Percentiles rank a stretch among this genome's conserved stretches.
Evolutionary conservation across 495 filamentous ascomycete species (phyloP).

Genomic region (Trichoderma orchidacearum): DNA sequence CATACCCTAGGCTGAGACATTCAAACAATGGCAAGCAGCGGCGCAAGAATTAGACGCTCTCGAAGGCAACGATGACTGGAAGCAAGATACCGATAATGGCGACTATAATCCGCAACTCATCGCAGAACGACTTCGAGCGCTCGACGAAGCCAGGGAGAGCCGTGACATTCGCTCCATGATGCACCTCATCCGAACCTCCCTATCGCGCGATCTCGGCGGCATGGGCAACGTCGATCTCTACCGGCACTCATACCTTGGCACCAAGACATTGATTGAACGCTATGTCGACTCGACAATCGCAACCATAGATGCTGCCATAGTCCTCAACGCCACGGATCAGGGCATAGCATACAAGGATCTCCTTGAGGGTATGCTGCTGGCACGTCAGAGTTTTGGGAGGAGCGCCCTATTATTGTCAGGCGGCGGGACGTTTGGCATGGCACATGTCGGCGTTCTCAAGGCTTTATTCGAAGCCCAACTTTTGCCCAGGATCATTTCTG

Average conservation of each 20-base stretch:
- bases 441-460: slow-evolving; percentile 89
- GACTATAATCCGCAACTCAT: slow-evolving; percentile 64
- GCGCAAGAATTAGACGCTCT: slow-evolving; percentile 70
- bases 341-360: slow-evolving; percentile 51
- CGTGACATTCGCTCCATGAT: slow-evolving; percentile 63
- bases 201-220: slow-evolving; percentile 69
- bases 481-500: slow-evolving; percentile 84
- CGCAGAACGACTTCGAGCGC: slow-evolving; percentile 48
- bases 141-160: slow-evolving; percentile 61
- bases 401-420: slow-evolving; percentile 81
- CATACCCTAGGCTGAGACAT: slow-evolving; percentile 46
- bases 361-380: slow-evolving; percentile 54
- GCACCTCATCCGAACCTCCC: slow-evolving; percentile 63
- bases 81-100: slow-evolving; percentile 36
- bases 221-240: slow-evolving; percentile 80
- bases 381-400: slow-evolving; percentile 77
- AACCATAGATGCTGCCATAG: slow-evolving; percentile 57
- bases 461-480: slow-evolving; percentile 61
- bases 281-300: slow-evolving; percentile 69
- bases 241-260: slow-evolving; percentile 72
- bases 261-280: slow-evolving; percentile 71
- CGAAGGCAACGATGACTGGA: slow-evolving; percentile 77
- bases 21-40: slow-evolving; percentile 49
- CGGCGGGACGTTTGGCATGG: slow-evolving; percentile 91
- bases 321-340: slow-evolving; percentile 41